Evolutionary conservation across 2,329 filamentous ascomycete species (phyloP).

Genomic region (Pseudocercospora crystallina): DNA sequence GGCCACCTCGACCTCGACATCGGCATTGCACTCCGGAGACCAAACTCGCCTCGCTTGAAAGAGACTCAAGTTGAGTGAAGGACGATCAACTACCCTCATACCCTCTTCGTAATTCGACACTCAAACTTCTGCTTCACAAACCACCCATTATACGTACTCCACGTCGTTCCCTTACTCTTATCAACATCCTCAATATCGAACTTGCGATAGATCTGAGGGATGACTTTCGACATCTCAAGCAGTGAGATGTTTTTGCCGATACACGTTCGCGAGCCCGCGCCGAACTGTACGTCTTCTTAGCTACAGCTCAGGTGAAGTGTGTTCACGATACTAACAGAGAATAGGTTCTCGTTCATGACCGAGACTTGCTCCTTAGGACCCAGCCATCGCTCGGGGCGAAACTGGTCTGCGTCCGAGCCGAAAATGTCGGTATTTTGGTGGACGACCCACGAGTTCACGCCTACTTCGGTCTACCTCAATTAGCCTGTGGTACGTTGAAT

Average conservation of each 20-base stretch:
- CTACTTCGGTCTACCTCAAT: conserved; percentile 5
- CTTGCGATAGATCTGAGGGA: conserved; percentile 29
- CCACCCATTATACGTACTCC: conserved; percentile 3
- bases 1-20: too few species aligned
- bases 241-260: conserved; percentile 34
- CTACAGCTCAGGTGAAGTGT: too few species aligned
- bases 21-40: too few species aligned
- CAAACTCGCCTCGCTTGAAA: too few species aligned
- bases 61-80: too few species aligned
- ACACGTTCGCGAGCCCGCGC: conserved; percentile 36
- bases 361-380: conserved; percentile 20
- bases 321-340: neutral
- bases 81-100: too few species aligned
- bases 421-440: conserved; percentile 44
- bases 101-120: too few species aligned
- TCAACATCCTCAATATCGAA: conserved; percentile 19
- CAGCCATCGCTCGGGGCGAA: conserved; percentile 49
- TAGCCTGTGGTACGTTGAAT: too few species aligned
- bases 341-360: neutral
- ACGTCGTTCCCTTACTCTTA: neutral
- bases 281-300: conserved; percentile 19
- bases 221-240: conserved; percentile 32
- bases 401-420: conserved; percentile 46
- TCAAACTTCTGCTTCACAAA: neutral
- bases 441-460: conserved; percentile 24